These are phyloP conservation scores for Trametes meyenii DNA, from an alignment of 768 basidiomycete species.

Conservation along the genomic window DNA sequence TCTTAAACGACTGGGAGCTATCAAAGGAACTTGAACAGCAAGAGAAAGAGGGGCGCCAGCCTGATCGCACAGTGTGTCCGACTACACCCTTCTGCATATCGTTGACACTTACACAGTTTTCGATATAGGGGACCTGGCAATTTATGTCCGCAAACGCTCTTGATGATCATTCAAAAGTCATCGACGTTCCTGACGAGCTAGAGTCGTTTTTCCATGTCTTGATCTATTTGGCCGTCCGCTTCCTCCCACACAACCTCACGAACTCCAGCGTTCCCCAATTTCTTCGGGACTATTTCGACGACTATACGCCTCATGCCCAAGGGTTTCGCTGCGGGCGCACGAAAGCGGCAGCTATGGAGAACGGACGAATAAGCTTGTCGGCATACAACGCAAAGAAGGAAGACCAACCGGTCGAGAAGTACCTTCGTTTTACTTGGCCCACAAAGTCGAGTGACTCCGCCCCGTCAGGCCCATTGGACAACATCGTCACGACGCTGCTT, in stretches of 20 bases:
- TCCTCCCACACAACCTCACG: background rate
- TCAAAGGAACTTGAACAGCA: background rate
- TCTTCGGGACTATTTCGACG: background rate
- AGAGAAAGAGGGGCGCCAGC: background rate
- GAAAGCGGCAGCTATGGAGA: too few species aligned
- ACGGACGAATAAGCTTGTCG: too few species aligned
- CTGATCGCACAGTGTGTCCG: background rate
- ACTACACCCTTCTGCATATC: background rate
- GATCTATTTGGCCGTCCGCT: slow-evolving; percentile 3
- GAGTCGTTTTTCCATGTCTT: background rate
- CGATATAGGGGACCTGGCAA: background rate
- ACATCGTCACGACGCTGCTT: background rate
- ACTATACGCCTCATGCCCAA: background rate
- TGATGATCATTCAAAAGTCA: background rate
- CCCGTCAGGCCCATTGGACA: background rate
- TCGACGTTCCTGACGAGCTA: background rate
- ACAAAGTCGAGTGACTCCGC: too few species aligned
- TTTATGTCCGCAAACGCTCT: background rate
- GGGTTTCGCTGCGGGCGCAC: too few species aligned
- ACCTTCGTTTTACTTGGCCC: too few species aligned
- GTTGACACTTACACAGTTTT: background rate
- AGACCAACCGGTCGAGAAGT: too few species aligned
- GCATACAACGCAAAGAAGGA: too few species aligned
- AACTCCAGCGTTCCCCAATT: background rate
- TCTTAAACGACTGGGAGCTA: background rate